Evolutionary conservation across 768 basidiomycete genomes (phyloP).

Genomic region (Suillus sp.): DNA sequence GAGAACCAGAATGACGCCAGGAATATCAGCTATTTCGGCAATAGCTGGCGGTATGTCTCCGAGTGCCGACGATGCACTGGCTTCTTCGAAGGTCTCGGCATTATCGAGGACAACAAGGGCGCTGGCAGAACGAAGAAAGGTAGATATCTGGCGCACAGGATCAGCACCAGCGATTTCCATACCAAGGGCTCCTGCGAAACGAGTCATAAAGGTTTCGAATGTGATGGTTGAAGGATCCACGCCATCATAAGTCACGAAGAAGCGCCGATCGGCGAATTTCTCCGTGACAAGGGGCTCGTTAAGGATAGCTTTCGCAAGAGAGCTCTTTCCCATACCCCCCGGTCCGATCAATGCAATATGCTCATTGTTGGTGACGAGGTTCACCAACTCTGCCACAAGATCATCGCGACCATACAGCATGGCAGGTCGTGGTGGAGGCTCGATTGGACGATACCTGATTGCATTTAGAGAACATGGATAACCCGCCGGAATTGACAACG

Average conservation of each 20-base stretch:
- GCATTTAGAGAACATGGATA: neutral
- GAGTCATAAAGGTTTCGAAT: neutral
- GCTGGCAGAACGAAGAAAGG: neutral
- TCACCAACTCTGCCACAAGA: neutral
- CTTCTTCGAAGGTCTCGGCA: conserved; percentile 2
- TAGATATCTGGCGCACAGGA: neutral
- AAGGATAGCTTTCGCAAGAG: neutral
- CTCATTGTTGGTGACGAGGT: neutral
- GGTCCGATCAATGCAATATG: neutral
- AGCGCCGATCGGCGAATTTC: neutral
- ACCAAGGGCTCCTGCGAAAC: neutral
- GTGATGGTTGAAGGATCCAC: neutral
- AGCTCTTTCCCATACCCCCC: neutral
- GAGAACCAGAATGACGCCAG: conserved; percentile 3
- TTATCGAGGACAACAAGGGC: conserved; percentile 8
- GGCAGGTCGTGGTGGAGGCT: neutral
- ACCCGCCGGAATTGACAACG: neutral
- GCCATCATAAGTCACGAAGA: conserved; percentile 6
- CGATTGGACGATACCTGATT: neutral
- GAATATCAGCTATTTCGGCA: neutral
- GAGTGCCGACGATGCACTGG: rapidly evolving
- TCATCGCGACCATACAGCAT: neutral
- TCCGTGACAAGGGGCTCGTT: neutral
- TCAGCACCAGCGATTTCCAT: neutral
- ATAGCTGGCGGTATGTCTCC: neutral